Evolutionary conservation across 2,329 filamentous ascomycete genomes (phyloP), one percentile per base, ranked within the genome.

Genomic region (Gaeumannomyces sp.): DNA sequence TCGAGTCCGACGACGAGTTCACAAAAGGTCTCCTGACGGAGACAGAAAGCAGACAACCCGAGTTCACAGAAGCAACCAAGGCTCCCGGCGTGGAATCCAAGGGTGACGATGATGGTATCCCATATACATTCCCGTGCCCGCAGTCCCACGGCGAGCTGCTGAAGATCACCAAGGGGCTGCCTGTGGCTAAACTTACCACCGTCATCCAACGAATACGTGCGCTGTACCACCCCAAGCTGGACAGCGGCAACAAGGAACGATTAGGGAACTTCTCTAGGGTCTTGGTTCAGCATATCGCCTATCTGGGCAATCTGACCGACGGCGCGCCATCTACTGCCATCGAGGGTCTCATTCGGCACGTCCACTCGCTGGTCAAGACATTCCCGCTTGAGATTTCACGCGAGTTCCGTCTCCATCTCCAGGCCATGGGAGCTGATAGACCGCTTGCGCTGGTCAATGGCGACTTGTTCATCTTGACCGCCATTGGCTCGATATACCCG

Each of bases 131-230:
- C 72, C 82, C 87, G 14, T 99, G 95, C 72, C 95, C 95, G 1
- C 83, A 90, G 69, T 88, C 84, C 38, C 90, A 94, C 69, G 81
- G 85, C 14, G 89, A 96, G 70, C 82, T 99, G 60, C 76, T 93
- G 50, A 86, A 84, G 27, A 81, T 91, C 3, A 83, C 89, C 60
- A 80, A 85, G 62, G 79, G 81, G 57, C 82, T 93, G 56, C 78
- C 88, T 0, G 73, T 83, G 22, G 78, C 86, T 14, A 88, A 92
- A 71, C 77, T 94, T 1, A 89, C 93, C 0, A 90, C 85, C 0
- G 89, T 96, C 57, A 83, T 99, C 29, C 93, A 97, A 75, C 87
- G 94, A 67, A 95, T 99, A 71, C 88, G 95, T 76, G 90, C 93
- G 16, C 80, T 97, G n/a, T 90, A 98, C 74, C 93, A 98, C 73